Base-by-base conservation (phyloP, 768 basidiomycete species). In the Trametes villosa region DNA sequence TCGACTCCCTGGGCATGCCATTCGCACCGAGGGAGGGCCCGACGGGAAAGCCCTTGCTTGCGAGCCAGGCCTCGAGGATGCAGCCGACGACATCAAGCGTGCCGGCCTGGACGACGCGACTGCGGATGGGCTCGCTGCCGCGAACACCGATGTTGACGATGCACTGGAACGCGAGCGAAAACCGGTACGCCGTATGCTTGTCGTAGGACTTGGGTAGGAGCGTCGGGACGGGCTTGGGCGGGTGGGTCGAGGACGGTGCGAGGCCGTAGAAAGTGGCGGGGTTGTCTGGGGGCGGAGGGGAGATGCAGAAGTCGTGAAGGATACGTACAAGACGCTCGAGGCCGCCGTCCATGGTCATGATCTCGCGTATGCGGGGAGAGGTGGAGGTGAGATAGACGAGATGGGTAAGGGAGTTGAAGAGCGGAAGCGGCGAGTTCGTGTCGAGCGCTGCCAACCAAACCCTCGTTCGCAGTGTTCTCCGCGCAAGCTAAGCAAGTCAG, bases 261-360 rank as follows among this genome's bases (percentile, higher is more conserved):
- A 94, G 87, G 49, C 92, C 91, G 67, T 93, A 93, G 61, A 94
- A 81, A 41, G 86, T 65, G 29, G 87, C 79, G 1, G 89, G 87
- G 68, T 89, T 90, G 67, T 91, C 90, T 42, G 90, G 91, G 0
- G 88, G 88, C 1, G 92, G 91, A 1, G 92, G 92, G 63, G 82
- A 86, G 24, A 92, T 75, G 73, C 93, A 94, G 67, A 92, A 93
- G 63, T 95, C 92, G 68, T 91, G 91, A 11, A 96, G 81, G 63
- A 99, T 93, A 58, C 91, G 86, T 15, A 98, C 91, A 30, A 99
- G 88, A 15, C 96, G 89, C 71, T 99, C 97, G 18, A 99, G 86
- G 1, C 97, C 97, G 47, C 97, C 97, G 70, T 98, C 96, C 83
- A 91, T 88, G 29, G 95, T 96, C 85, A 99, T 92, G 67, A 97